Percentiles rank a stretch among this genome's conserved stretches.
These are phyloP conservation scores for Trichophyton rubrum DNA, from an alignment of 2,329 filamentous ascomycete species.

Conservation along the genomic window DNA sequence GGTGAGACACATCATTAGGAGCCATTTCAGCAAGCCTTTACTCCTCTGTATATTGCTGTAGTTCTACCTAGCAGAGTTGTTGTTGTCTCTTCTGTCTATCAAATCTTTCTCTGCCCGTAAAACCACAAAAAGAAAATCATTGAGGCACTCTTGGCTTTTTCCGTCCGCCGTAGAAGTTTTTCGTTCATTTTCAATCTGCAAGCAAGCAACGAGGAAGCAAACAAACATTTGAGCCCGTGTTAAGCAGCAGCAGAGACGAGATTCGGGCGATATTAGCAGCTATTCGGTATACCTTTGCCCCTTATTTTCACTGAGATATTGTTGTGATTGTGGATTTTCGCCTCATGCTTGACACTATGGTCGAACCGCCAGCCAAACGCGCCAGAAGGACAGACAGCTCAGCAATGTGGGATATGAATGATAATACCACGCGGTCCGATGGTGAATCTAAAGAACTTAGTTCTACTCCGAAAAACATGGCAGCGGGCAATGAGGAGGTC, in stretches of 20 bases:
- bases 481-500: slow-evolving; percentile 24
- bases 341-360: slow-evolving; percentile 27
- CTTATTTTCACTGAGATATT: background rate
- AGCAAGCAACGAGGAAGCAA: background rate
- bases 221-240: background rate
- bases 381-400: slow-evolving; percentile 44
- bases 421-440: slow-evolving; percentile 21
- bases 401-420: slow-evolving; percentile 46
- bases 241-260: background rate
- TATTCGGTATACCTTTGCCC: background rate
- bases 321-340: background rate
- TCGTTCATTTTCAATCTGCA: background rate
- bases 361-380: slow-evolving; percentile 40
- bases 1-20: slow-evolving; percentile 41
- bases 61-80: background rate
- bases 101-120: background rate
- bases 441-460: slow-evolving; percentile 19
- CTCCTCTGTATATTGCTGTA: background rate
- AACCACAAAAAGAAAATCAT: background rate
- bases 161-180: background rate
- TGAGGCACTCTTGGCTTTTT: background rate
- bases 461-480: slow-evolving; percentile 29
- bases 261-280: background rate
- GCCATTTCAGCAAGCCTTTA: slow-evolving; percentile 20
- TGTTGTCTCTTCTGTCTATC: background rate